Evolutionary conservation across 2,329 filamentous ascomycete species (phyloP).

Genomic region (Phaeosphaeriaceae sp.): DNA sequence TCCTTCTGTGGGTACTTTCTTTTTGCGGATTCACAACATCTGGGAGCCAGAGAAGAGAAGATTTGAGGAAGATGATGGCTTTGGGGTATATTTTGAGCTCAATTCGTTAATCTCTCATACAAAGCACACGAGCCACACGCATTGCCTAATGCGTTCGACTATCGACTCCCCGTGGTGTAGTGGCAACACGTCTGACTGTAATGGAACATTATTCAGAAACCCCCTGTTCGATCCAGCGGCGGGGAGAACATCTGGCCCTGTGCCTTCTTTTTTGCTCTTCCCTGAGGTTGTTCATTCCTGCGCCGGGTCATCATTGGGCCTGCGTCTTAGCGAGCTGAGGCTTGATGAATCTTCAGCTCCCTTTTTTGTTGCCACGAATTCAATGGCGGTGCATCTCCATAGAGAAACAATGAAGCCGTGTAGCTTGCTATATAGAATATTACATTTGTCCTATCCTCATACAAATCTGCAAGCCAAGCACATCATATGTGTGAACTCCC

Average conservation of each 20-base stretch:
- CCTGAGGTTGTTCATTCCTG: neutral
- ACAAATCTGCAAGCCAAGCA: conserved; percentile 4
- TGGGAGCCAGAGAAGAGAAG: neutral
- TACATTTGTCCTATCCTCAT: neutral
- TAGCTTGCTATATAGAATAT: no score
- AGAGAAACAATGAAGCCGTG: no score
- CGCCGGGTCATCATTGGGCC: neutral
- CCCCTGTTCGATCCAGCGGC: conserved; percentile 1
- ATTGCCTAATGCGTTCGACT: neutral
- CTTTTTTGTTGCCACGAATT: neutral
- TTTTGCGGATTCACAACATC: neutral
- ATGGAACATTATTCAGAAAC: conserved; percentile 4
- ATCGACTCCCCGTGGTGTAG: conserved; percentile 1
- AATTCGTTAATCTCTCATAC: neutral
- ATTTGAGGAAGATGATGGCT: neutral
- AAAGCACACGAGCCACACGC: neutral
- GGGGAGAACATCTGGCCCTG: neutral
- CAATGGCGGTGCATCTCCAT: neutral
- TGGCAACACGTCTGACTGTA: conserved; percentile 5
- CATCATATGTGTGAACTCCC: neutral
- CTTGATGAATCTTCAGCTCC: neutral
- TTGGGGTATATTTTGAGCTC: neutral
- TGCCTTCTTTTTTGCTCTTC: neutral
- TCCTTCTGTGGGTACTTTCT: neutral
- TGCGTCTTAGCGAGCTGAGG: neutral